Evolutionary conservation across 768 basidiomycete genomes (phyloP).

Genomic region (Boletus patriciae): DNA sequence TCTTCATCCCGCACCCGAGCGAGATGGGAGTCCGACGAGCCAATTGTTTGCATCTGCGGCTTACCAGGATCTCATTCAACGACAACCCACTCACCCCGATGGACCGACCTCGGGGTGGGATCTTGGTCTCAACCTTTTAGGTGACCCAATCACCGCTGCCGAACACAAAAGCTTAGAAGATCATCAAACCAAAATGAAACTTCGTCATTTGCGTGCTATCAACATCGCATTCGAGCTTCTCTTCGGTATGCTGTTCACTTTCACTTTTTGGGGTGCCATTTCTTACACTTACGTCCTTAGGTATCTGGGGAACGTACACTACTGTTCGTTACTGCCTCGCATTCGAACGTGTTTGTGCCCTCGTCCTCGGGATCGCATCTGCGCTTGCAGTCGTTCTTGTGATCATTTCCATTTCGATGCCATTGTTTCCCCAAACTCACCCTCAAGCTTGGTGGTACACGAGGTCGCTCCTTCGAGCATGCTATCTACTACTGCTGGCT

Average conservation of each 20-base stretch:
- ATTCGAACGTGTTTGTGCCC: conserved; percentile 41
- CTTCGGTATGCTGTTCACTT: conserved; percentile 34
- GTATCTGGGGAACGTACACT: conserved; percentile 60
- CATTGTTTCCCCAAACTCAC: conserved; percentile 32
- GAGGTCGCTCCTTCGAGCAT: conserved; percentile 36
- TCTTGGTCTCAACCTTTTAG: conserved; percentile 30
- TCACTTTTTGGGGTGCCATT: background rate
- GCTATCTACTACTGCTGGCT: conserved; percentile 49
- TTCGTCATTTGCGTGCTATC: conserved; percentile 36
- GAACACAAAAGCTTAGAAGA: conserved; percentile 36
- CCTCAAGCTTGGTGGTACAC: conserved; percentile 10
- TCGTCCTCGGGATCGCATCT: conserved; percentile 28
- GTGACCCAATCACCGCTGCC: conserved; percentile 30
- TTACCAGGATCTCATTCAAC: conserved; percentile 39
- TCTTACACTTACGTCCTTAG: conserved; percentile 31
- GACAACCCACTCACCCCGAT: conserved; percentile 46
- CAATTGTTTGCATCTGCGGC: conserved; percentile 25
- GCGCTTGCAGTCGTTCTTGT: conserved; percentile 24
- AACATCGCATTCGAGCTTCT: conserved; percentile 32
- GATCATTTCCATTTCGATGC: conserved; percentile 42
- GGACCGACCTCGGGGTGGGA: conserved; percentile 32
- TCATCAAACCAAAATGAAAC: conserved; percentile 27
- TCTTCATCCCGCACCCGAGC: conserved; percentile 16
- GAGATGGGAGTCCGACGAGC: conserved; percentile 16
- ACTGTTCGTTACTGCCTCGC: conserved; percentile 66